Percentiles rank a stretch among this genome's conserved stretches.
Evolutionary conservation across 208 protist species (phyloP).

Genomic region (Acanthamoeba culbertsoni): DNA sequence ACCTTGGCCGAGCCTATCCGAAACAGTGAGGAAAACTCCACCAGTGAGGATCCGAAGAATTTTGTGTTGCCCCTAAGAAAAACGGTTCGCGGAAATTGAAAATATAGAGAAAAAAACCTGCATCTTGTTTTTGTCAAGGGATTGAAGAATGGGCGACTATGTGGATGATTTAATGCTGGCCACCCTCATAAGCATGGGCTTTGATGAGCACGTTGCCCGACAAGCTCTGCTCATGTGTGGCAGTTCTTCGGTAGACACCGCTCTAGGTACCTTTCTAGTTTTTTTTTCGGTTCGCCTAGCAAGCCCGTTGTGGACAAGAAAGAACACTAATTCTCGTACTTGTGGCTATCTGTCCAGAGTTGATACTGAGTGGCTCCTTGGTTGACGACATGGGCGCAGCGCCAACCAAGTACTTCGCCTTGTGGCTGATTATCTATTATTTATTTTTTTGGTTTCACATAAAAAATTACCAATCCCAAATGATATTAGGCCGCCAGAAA

Average conservation of each 20-base stretch:
- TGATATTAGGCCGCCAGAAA: too few species aligned
- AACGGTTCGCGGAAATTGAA: neutral
- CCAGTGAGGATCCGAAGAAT: too few species aligned
- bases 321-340: neutral
- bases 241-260: neutral
- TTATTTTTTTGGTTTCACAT: too few species aligned
- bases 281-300: neutral
- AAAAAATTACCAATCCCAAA: too few species aligned
- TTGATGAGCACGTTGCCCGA: neutral
- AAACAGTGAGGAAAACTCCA: neutral
- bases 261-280: neutral
- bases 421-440: neutral
- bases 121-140: too few species aligned
- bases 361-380: neutral
- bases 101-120: too few species aligned
- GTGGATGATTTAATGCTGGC: constrained; percentile 41
- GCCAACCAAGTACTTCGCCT: neutral
- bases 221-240: neutral
- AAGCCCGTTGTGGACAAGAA: neutral
- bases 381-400: neutral
- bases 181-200: constrained; percentile 16
- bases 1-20: neutral
- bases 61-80: neutral
- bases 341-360: neutral
- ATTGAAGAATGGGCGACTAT: too few species aligned